Base-by-base conservation (phyloP, 179 eudicot genomes). In the Carnegiea gigantea region DNA sequence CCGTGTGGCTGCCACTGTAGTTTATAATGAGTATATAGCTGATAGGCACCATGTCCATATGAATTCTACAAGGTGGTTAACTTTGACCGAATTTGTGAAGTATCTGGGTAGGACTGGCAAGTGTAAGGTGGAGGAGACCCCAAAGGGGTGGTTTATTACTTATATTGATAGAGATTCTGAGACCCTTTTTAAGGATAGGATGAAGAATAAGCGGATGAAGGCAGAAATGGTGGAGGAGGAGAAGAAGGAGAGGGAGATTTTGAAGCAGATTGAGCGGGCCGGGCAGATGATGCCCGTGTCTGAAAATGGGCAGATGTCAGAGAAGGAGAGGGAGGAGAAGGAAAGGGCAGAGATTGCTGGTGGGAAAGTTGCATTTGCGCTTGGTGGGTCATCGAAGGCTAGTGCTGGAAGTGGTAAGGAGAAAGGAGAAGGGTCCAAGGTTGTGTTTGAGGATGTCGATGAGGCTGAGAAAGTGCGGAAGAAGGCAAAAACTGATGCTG, bases 81-180 rank as follows among this genome's bases (percentile, higher is more conserved):
- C 93, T 0, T 86, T 95, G 79, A 92, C 98, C 0, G 98, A 95
- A 76, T 95, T 95, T 82, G 91, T 93, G 0, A 89, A 92, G 93
- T 80, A 95, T 76, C 83, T 95, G 80, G 98, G 98, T 2, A 78
- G 83, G 38, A 87, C 89, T 0, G 95, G 95, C 4, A 90, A 95
- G 93, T 95, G 95, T 48, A 92, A 93, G 86, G 97, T 93, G 2
- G 98, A 95, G 24, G 98, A 92, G 78, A 95, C 98, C 0, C 92
- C 95, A 0, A 92, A 95, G 54, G 98, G 98, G 0, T 95, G 97
- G 97, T 95, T 95, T 82, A 91, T 95, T 24, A 92, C 94, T 0
- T 95, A 93, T 17, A 90, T 93, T 33, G 98, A 95, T 82, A 77
- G 97, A 23, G 98, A 95, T 81, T 93, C 97, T 0, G 98, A 95